Evolutionary conservation across 352 stramenopile species (phyloP).

Genomic region (Globisporangium spinosum): DNA sequence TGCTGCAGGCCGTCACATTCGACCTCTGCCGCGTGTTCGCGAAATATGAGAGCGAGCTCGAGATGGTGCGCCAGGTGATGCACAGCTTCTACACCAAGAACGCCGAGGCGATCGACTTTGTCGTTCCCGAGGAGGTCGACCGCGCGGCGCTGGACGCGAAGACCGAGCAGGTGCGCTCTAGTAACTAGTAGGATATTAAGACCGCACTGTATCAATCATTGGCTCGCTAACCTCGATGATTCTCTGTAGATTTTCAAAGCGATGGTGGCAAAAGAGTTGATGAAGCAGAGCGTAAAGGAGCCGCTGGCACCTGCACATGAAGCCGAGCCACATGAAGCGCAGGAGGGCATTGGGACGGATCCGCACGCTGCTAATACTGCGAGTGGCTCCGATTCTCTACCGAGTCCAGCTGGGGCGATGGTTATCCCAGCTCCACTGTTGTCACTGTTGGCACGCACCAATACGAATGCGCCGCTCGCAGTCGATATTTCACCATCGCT

Average conservation of each 20-base stretch:
- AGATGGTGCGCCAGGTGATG: conserved; percentile 81
- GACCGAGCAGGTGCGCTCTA: conserved; percentile 29
- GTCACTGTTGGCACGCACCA: neutral
- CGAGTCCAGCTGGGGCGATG: conserved; percentile 12
- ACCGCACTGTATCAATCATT: too few species aligned
- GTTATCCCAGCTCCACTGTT: conserved; percentile 5
- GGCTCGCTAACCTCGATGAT: too few species aligned
- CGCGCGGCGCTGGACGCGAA: conserved; percentile 40
- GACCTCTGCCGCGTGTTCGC: conserved; percentile 72
- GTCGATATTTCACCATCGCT: neutral
- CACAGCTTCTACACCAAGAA: conserved; percentile 77
- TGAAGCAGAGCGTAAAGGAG: conserved; percentile 32
- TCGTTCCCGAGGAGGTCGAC: conserved; percentile 54
- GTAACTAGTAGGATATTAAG: neutral
- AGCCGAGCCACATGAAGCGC: conserved; percentile 7
- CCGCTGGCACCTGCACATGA: conserved; percentile 16
- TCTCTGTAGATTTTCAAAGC: conserved; percentile 39
- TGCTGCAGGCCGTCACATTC: conserved; percentile 49
- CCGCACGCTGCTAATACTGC: neutral
- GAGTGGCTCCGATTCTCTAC: neutral
- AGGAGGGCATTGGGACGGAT: conserved; percentile 9
- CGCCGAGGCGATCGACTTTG: conserved; percentile 61
- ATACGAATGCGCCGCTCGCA: neutral
- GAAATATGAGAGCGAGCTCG: conserved; percentile 76
- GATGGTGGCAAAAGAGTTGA: conserved; percentile 55